These are phyloP conservation scores for Neurospora tetrasperma DNA, from an alignment of 495 filamentous ascomycete genomes.

Conservation along the genomic window DNA sequence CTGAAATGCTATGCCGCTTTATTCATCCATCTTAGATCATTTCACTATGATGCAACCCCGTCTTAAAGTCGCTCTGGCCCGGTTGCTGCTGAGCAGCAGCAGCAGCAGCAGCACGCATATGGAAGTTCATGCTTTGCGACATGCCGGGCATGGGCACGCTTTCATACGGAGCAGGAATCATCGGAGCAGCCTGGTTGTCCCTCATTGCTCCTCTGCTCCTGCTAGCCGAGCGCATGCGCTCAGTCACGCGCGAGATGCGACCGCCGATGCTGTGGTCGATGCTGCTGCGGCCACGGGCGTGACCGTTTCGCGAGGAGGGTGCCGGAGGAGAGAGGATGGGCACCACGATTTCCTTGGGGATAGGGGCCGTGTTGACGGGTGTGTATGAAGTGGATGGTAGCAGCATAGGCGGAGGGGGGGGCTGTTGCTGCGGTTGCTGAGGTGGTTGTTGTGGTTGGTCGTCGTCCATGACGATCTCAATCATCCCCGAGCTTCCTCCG, in stretches of 20 bases:
- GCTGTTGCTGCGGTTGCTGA: neutral
- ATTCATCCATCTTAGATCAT: constrained; percentile 30
- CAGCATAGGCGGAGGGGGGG: constrained; percentile 10
- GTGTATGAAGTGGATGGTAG: constrained; percentile 7
- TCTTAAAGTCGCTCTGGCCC: constrained; percentile 29
- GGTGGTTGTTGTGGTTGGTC: constrained; percentile 27
- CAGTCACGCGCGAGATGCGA: constrained; percentile 55
- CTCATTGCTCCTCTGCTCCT: constrained; percentile 25
- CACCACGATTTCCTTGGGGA: constrained; percentile 3
- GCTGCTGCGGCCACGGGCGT: constrained; percentile 56
- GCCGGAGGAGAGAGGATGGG: constrained; percentile 27
- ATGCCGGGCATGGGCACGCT: constrained; percentile 35
- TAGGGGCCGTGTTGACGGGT: constrained; percentile 13
- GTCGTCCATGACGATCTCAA: constrained; percentile 67
- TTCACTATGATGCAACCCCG: constrained; percentile 35
- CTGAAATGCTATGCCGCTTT: neutral
- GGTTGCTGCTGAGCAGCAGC: constrained; percentile 14
- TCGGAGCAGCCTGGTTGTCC: constrained; percentile 29
- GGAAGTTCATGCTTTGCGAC: constrained; percentile 5
- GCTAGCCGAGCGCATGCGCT: constrained; percentile 58
- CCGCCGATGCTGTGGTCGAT: constrained; percentile 47
- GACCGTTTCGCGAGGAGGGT: constrained; percentile 36
- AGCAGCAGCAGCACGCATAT: constrained; percentile 14
- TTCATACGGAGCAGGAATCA: constrained; percentile 42
- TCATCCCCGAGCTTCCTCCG: constrained; percentile 48